Conservation (phyloP, 495 filamentous ascomycete species). For the Eremomyces bilateralis region DNA sequence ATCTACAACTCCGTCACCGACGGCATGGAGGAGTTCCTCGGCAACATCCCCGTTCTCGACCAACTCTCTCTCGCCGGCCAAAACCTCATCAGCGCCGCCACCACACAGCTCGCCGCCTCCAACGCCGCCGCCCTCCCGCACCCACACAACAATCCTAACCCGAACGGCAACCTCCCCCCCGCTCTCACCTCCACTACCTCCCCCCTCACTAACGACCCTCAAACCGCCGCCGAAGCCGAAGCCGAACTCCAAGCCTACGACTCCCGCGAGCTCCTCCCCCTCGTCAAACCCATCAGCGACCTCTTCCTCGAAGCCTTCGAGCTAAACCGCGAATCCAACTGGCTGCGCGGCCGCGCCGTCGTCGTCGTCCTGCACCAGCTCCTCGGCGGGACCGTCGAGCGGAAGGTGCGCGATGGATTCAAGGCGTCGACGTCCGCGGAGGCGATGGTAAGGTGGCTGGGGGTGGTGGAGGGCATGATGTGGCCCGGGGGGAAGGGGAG, state of each 20-base stretch:
- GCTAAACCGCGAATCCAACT: slow-evolving; percentile 80
- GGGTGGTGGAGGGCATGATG: slow-evolving; percentile 44
- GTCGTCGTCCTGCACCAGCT: slow-evolving; percentile 60
- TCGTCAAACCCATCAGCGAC: slow-evolving; percentile 96
- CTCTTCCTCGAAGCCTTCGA: slow-evolving; percentile 94
- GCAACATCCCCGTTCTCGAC: slow-evolving; percentile 87
- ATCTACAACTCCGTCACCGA: slow-evolving; percentile 93
- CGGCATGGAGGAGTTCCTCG: slow-evolving; percentile 93
- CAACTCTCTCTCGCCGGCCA: slow-evolving; percentile 84
- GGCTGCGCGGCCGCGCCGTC: slow-evolving; percentile 82
- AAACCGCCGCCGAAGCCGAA: slow-evolving; percentile 71
- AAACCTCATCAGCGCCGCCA: slow-evolving; percentile 76
- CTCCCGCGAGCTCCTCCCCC: slow-evolving; percentile 60
- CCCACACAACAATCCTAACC: too few species aligned
- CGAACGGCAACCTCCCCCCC: slow-evolving; percentile 18
- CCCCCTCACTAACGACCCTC: slow-evolving; percentile 32
- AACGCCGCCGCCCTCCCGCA: slow-evolving; percentile 17
- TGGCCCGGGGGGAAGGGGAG: slow-evolving; percentile 52
- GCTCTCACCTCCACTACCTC: slow-evolving; percentile 6
- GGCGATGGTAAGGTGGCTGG: slow-evolving; percentile 50
- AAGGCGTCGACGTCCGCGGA: slow-evolving; percentile 52
- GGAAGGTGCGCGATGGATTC: slow-evolving; percentile 69
- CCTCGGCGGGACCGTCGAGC: slow-evolving; percentile 72
- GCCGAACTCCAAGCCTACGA: slow-evolving; percentile 90
- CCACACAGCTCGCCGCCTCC: slow-evolving; percentile 43